Percentiles rank a stretch among this genome's conserved stretches.
phyloP scores from a whole-genome alignment of 441 rosid species.

The Eutrema salsugineum region DNA sequence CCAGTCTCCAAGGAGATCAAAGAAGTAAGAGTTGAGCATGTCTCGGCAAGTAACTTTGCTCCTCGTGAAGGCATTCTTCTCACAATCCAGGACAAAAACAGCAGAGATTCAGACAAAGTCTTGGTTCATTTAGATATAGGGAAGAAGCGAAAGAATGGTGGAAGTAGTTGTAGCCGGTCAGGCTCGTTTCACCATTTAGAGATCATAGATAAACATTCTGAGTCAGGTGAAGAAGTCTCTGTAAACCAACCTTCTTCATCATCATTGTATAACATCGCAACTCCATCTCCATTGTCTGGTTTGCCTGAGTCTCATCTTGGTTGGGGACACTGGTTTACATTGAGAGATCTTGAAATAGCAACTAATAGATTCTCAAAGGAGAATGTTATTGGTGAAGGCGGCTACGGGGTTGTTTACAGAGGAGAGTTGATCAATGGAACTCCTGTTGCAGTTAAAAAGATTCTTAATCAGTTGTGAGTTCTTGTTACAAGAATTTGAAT shows the following conservation, averaged over 20 bases:
- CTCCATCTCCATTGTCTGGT: conserved; percentile 75
- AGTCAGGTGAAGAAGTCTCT: conserved; percentile 17
- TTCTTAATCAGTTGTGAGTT: conserved; percentile 78
- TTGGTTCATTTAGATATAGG: conserved; percentile 70
- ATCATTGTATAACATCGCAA: conserved; percentile 35
- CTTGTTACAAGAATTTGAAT: not conserved
- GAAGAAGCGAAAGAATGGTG: conserved; percentile 50
- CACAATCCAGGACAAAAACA: conserved; percentile 72
- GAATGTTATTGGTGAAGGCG: conserved; percentile 83
- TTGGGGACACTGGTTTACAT: conserved; percentile 95
- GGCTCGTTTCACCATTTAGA: conserved; percentile 80
- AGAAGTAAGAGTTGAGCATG: conserved; percentile 77
- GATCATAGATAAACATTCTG: conserved; percentile 56
- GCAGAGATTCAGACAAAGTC: conserved; percentile 75
- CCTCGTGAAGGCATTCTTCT: conserved; percentile 92
- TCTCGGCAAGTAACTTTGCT: conserved; percentile 53
- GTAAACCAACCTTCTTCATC: conserved; percentile 25
- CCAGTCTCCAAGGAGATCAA: conserved; percentile 80
- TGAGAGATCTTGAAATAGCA: conserved; percentile 88
- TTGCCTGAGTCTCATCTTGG: conserved; percentile 86
- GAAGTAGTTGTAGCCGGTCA: conserved; percentile 58
- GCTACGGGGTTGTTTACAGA: conserved; percentile 79
- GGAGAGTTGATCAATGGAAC: conserved; percentile 75
- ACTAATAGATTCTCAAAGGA: conserved; percentile 79
- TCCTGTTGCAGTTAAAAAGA: conserved; percentile 86